These are phyloP conservation scores for Mycena alexandri DNA, from an alignment of 768 basidiomycete genomes.

Conservation along the genomic window DNA sequence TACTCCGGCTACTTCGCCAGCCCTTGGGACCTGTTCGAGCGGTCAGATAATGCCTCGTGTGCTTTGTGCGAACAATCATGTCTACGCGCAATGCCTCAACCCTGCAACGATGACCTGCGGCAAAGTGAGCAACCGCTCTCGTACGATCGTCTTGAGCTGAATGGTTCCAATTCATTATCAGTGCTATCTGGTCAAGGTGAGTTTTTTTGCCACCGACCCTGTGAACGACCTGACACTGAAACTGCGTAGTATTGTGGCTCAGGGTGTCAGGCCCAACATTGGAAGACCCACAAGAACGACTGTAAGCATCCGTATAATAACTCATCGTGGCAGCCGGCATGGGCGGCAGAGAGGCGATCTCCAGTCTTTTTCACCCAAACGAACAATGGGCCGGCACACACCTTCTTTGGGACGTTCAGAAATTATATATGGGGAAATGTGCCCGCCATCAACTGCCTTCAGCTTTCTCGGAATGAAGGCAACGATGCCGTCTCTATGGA, in stretches of 20 bases:
- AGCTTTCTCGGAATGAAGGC: slow-evolving; percentile 48
- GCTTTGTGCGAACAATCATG: slow-evolving; percentile 10
- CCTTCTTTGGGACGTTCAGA: slow-evolving; percentile 25
- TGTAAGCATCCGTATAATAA: slow-evolving; percentile 49
- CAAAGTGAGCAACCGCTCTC: background rate
- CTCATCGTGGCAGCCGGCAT: slow-evolving; percentile 50
- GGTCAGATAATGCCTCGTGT: background rate
- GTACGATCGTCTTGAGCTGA: background rate
- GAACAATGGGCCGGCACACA: background rate
- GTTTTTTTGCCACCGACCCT: background rate
- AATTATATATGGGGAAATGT: slow-evolving; percentile 41
- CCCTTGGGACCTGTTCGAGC: slow-evolving; percentile 4
- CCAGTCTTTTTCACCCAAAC: slow-evolving; percentile 36
- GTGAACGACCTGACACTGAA: background rate
- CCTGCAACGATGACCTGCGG: slow-evolving; percentile 15
- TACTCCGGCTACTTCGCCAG: too few species aligned
- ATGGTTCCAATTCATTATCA: too few species aligned
- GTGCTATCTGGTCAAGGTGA: slow-evolving; percentile 8
- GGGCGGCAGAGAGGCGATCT: slow-evolving; percentile 47
- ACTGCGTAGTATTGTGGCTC: slow-evolving; percentile 4
- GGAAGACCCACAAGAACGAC: slow-evolving; percentile 50
- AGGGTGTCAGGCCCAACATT: slow-evolving; percentile 50
- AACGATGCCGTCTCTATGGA: slow-evolving; percentile 38
- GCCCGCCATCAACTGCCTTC: slow-evolving; percentile 51
- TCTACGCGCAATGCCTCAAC: background rate